Conservation (phyloP, 805 yeast species). For the Allodekkera sacchari region DNA sequence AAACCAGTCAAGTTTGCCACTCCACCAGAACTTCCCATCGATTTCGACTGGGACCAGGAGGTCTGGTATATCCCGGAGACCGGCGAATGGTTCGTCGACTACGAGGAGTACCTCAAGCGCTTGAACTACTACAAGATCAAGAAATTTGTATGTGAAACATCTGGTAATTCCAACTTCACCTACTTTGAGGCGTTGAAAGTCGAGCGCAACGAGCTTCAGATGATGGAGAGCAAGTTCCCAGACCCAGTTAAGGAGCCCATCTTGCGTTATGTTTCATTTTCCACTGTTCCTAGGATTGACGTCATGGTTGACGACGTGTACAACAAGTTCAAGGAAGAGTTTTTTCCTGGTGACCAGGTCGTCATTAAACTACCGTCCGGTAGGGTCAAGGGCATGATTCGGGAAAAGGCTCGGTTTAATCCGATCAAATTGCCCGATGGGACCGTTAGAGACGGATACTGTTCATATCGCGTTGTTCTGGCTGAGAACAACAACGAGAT, state of each 20-base stretch:
- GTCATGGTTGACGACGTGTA: constrained; percentile 84
- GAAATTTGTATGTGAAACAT: constrained; percentile 90
- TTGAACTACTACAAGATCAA: constrained; percentile 65
- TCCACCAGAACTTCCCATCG: constrained; percentile 49
- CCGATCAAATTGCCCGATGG: constrained; percentile 31
- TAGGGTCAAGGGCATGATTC: constrained; percentile 49
- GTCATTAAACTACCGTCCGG: constrained; percentile 40
- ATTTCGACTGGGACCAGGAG: constrained; percentile 43
- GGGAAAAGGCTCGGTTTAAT: constrained; percentile 81
- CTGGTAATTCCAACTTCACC: constrained; percentile 87
- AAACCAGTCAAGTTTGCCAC: constrained; percentile 56
- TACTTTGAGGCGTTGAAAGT: constrained; percentile 81
- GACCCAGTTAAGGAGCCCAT: constrained; percentile 89
- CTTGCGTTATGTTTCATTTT: constrained; percentile 76
- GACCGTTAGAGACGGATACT: constrained; percentile 33
- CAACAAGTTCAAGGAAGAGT: constrained; percentile 66
- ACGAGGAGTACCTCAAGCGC: constrained; percentile 66
- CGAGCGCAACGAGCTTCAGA: constrained; percentile 54
- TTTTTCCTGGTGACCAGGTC: constrained; percentile 86
- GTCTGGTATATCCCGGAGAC: constrained; percentile 84
- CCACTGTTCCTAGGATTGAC: constrained; percentile 74
- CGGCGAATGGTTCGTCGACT: constrained; percentile 76
- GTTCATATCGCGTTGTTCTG: constrained; percentile 67
- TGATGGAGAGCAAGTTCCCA: constrained; percentile 78
- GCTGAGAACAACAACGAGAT: constrained; percentile 45